Percentiles rank a stretch among this genome's conserved stretches.
Evolutionary conservation across 805 yeast species (phyloP).

Genomic region (Candida bentonensis): DNA sequence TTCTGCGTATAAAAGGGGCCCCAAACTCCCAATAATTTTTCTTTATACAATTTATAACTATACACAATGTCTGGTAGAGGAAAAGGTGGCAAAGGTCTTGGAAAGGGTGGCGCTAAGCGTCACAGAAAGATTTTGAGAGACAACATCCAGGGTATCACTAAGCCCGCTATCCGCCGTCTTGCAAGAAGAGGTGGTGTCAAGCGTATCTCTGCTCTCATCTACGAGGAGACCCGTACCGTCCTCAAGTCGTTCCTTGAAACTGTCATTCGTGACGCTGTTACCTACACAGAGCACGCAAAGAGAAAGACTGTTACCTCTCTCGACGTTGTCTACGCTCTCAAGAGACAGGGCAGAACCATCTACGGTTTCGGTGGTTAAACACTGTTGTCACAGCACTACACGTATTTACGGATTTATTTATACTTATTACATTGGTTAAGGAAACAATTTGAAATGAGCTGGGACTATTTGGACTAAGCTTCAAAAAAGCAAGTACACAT

Average conservation of each 20-base stretch:
- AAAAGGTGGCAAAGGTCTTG: constrained; percentile 99
- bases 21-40: not conserved
- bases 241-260: constrained; percentile 90
- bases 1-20: not conserved
- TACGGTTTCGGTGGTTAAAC: constrained; percentile 99
- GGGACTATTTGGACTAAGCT: constrained; percentile 18
- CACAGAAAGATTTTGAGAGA: constrained; percentile 99
- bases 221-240: constrained; percentile 98
- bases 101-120: constrained; percentile 99
- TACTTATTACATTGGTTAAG: constrained; percentile 4
- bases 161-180: constrained; percentile 99
- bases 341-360: constrained; percentile 99
- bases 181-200: constrained; percentile 99
- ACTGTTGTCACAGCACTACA: constrained; percentile 5
- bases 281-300: constrained; percentile 99
- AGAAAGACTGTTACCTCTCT: constrained; percentile 98
- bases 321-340: constrained; percentile 97
- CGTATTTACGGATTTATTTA: too few relatives aligned
- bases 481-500: too few relatives aligned
- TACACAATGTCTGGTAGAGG: constrained; percentile 93
- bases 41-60: constrained; percentile 1
- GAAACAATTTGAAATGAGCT: not conserved
- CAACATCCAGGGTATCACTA: constrained; percentile 98
- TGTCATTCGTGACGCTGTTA: constrained; percentile 97
- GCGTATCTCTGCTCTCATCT: constrained; percentile 97